Evolutionary conservation across 2,329 filamentous ascomycete genomes (phyloP).

Genomic region (Botrytis fabae): DNA sequence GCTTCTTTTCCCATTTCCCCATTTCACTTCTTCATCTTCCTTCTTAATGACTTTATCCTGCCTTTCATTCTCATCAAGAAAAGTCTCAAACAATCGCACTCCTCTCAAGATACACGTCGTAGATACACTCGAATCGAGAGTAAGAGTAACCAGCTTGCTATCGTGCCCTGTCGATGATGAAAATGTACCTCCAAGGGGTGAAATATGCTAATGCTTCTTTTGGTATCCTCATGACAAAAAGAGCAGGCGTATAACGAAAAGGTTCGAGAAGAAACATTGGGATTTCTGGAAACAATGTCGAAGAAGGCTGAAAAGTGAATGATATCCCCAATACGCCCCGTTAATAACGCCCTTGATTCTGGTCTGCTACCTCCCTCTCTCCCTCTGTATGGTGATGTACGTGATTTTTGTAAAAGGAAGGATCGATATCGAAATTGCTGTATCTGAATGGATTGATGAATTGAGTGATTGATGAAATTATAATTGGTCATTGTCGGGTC

Average conservation of each 20-base stretch:
- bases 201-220: conserved; percentile 24
- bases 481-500: conserved; percentile 23
- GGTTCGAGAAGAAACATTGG: neutral
- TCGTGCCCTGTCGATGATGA: conserved; percentile 10
- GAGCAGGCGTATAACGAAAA: neutral
- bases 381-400: conserved; percentile 15
- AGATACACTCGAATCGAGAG: conserved; percentile 20
- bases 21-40: conserved; percentile 23
- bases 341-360: conserved; percentile 20
- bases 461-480: conserved; percentile 21
- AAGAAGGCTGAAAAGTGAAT: conserved; percentile 18
- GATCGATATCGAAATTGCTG: conserved; percentile 14
- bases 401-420: conserved; percentile 2
- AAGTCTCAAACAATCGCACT: conserved; percentile 12
- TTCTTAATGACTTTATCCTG: conserved; percentile 18
- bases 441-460: conserved; percentile 19
- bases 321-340: conserved; percentile 15
- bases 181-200: conserved; percentile 18
- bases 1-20: conserved; percentile 26
- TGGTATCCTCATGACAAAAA: neutral
- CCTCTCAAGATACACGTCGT: conserved; percentile 11
- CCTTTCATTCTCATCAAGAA: conserved; percentile 22
- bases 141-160: conserved; percentile 18
- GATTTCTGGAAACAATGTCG: conserved; percentile 4
- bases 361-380: conserved; percentile 1